A percentile compares a stretch with the other conserved stretches of the same genome.
Conservation (phyloP, 1,284 basidiomycete species). For the Ustilago cynodontis region DNA sequence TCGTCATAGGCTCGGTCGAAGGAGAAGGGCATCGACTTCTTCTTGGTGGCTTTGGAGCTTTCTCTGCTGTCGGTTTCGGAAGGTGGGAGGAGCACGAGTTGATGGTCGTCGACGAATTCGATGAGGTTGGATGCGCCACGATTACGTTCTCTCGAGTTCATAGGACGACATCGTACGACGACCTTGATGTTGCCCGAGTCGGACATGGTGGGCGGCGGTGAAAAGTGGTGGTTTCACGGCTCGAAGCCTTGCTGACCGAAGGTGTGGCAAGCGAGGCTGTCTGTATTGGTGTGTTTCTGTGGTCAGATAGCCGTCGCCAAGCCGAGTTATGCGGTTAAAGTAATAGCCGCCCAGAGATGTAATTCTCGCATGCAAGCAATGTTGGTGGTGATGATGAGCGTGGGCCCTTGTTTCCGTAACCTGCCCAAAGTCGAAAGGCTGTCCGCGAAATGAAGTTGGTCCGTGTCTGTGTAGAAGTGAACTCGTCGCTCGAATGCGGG, state of each 20-base stretch:
- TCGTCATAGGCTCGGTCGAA: slow-evolving; percentile 65
- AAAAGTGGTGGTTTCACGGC: too few species aligned
- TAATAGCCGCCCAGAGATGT: too few species aligned
- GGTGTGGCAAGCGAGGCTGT: too few species aligned
- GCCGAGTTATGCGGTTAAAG: too few species aligned
- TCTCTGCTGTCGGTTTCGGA: slow-evolving; percentile 48
- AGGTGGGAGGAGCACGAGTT: slow-evolving; percentile 63
- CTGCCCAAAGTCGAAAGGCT: background rate
- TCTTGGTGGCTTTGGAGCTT: slow-evolving; percentile 61
- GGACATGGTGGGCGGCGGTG: slow-evolving; percentile 47
- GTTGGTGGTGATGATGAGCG: too few species aligned
- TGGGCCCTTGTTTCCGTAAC: too few species aligned
- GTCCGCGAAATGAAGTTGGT: background rate
- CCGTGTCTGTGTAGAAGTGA: background rate
- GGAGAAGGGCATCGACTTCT: slow-evolving; percentile 66
- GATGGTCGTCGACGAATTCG: slow-evolving; percentile 55
- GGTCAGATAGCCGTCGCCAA: too few species aligned
- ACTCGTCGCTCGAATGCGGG: too few species aligned
- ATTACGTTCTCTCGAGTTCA: slow-evolving; percentile 62
- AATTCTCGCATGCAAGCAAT: too few species aligned
- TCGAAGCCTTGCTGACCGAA: background rate
- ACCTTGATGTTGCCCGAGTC: slow-evolving; percentile 69
- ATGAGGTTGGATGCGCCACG: slow-evolving; percentile 63
- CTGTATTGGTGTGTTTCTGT: too few species aligned
- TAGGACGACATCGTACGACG: slow-evolving; percentile 65